These are phyloP conservation scores for Lenzites betulinus DNA, from an alignment of 768 basidiomycete genomes.

Conservation along the genomic window DNA sequence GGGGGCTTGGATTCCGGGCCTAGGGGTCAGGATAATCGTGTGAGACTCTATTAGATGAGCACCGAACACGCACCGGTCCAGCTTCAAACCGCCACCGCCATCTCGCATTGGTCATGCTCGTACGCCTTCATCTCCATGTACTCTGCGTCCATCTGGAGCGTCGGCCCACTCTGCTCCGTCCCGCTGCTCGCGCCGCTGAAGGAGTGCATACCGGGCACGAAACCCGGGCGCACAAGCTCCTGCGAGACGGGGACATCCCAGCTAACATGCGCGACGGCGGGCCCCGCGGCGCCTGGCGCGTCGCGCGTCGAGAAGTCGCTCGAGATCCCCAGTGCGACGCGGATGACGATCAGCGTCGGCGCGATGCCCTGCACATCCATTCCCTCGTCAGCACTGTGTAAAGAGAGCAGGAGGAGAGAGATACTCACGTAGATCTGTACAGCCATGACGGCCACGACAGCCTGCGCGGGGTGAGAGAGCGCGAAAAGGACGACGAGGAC, in stretches of 20 bases:
- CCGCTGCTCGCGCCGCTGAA: not conserved
- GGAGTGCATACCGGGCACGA: not conserved
- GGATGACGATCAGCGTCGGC: conserved; percentile 27
- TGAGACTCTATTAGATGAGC: no score
- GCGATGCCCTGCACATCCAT: conserved; percentile 29
- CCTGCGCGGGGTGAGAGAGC: conserved; percentile 35
- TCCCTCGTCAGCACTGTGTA: conserved; percentile 38
- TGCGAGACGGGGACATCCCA: not conserved
- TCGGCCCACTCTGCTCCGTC: conserved; percentile 9
- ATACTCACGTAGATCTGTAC: conserved; percentile 44
- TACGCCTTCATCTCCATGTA: conserved; percentile 8
- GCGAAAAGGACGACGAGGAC: conserved; percentile 42
- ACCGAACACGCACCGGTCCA: no score
- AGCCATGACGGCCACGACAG: conserved; percentile 37
- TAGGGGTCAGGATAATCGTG: no score
- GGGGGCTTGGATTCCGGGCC: no score
- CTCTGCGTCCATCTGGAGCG: not conserved
- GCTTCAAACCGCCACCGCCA: not conserved
- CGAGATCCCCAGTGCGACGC: conserved; percentile 22
- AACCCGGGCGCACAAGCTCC: not conserved
- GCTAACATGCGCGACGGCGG: conserved; percentile 1
- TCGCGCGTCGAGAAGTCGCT: conserved; percentile 7
- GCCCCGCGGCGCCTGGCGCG: not conserved
- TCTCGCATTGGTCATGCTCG: not conserved
- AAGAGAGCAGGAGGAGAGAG: conserved; percentile 26